A percentile compares a stretch with the other conserved stretches of the same genome.
Conservation (phyloP, 2,329 filamentous ascomycete genomes). For the Pseudogymnoascus sp. region DNA sequence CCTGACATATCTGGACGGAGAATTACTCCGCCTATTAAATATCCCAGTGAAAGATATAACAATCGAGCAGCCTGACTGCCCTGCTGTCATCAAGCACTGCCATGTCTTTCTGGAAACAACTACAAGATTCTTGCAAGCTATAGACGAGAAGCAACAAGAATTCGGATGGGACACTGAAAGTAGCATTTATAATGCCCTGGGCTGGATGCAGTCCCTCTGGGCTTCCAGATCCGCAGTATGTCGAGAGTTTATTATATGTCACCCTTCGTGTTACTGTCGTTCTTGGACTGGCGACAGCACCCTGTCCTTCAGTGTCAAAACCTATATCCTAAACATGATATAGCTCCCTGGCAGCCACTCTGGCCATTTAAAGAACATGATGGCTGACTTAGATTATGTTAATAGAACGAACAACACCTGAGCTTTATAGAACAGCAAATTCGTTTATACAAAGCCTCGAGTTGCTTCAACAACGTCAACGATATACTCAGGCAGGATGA, state of each 20-base stretch:
- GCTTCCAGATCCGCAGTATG: conserved; percentile 25
- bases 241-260: conserved; percentile 8
- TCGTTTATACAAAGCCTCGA: conserved; percentile 17
- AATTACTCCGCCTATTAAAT: conserved; percentile 12
- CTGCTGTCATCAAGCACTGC: conserved; percentile 17
- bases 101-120: conserved; percentile 23
- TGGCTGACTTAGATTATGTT: neutral
- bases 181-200: conserved; percentile 19
- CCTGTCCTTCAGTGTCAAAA: neutral
- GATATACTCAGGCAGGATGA: conserved; percentile 25
- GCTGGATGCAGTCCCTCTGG: conserved; percentile 26
- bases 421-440: conserved; percentile 29
- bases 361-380: neutral
- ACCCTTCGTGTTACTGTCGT: neutral
- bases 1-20: conserved; percentile 3
- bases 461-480: conserved; percentile 24
- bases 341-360: neutral
- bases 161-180: conserved; percentile 18
- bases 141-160: conserved; percentile 23
- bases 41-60: neutral
- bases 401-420: conserved; percentile 24
- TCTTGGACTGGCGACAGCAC: neutral
- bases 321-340: neutral
- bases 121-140: conserved; percentile 20
- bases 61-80: conserved; percentile 11